Base-by-base conservation (phyloP, 2,329 filamentous ascomycete species). In the Fusarium pseudocircinatum region DNA sequence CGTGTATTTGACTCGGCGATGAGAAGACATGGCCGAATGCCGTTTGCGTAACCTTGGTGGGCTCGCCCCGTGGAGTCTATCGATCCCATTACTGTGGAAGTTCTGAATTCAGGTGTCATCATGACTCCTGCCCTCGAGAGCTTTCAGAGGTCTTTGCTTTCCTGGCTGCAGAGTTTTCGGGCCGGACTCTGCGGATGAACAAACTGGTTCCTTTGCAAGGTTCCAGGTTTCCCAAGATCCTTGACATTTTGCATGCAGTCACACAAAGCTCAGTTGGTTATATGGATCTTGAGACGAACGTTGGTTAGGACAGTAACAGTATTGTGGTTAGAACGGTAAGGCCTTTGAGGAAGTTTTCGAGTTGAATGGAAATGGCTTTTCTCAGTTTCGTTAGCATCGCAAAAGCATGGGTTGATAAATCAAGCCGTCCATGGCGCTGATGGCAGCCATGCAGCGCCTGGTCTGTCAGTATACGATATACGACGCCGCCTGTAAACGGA, bases 311-410 rank as follows among this genome's bases (percentile, higher is more conserved):
- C 15, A 36, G 22, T 24, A 24, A 24, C 13, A 32, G 7, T 22
- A 49, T 36, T 37, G 24, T n/a, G 9, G 28, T 22, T 36, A 15
- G 26, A 30, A 22, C 34, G 44, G 54, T 36, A n/a, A 20, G 15
- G 34, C 32, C 10, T 26, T 34, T 24, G 24, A 20, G 34, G 13
- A 72, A 26, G 18, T 26, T 22, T 20, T 52, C n/a, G 18, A 15
- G 32, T 18, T 39, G 34, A 40, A 54, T 13, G 34, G 24, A 26
- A 15, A 20, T 40, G n/a, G 20, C 24, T 54, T 28, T 40, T 93
- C 30, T 87, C 90, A 2, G 84, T 91, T 61, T 90, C 90, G 6
- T 93, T 93, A 91, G 70, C 81, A 76, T 84, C 85, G 70, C 83
- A 86, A 49, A 85, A 87, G 11, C 80, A 85, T 30, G 88, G 85